Evolutionary conservation across 805 yeast species (phyloP).

Genomic region (Wilhelminamyces savonicus): DNA sequence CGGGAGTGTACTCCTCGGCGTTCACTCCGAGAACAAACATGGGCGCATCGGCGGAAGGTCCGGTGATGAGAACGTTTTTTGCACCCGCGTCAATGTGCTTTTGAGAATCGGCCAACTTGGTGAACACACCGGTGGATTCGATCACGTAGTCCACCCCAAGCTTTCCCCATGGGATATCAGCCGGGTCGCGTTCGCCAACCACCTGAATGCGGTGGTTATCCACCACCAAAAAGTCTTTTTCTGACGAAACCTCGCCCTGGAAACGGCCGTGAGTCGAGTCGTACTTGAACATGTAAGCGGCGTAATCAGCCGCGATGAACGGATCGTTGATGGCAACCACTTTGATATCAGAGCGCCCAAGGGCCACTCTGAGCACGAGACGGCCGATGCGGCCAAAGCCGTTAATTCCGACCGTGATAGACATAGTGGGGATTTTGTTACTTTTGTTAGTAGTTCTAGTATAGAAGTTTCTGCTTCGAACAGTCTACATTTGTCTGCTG

Average conservation of each 20-base stretch:
- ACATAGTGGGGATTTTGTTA: constrained; percentile 8
- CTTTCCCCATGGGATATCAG: constrained; percentile 28
- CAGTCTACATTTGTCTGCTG: no score
- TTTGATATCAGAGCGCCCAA: constrained; percentile 24
- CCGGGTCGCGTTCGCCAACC: constrained; percentile 30
- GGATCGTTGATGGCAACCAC: constrained; percentile 30
- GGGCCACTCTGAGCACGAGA: constrained; percentile 28
- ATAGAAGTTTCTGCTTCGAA: no score
- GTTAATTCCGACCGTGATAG: constrained; percentile 26
- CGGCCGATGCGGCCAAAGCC: constrained; percentile 33
- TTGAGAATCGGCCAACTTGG: constrained; percentile 28
- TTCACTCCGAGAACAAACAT: constrained; percentile 32
- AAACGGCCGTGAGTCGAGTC: constrained; percentile 31
- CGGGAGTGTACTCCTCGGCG: constrained; percentile 26
- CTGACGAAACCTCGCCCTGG: constrained; percentile 21
- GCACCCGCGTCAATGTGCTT: constrained; percentile 33
- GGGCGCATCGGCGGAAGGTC: constrained; percentile 31
- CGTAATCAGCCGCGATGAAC: constrained; percentile 28
- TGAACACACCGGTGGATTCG: constrained; percentile 32
- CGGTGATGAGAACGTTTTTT: constrained; percentile 29
- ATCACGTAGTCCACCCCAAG: constrained; percentile 24
- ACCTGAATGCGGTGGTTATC: constrained; percentile 23
- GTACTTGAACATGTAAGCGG: constrained; percentile 31
- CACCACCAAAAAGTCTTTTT: constrained; percentile 18
- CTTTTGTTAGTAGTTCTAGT: not conserved